Percentiles rank a stretch among this genome's conserved stretches.
Evolutionary conservation across 805 yeast species (phyloP).

Genomic region (Hanseniaspora thailandica): DNA sequence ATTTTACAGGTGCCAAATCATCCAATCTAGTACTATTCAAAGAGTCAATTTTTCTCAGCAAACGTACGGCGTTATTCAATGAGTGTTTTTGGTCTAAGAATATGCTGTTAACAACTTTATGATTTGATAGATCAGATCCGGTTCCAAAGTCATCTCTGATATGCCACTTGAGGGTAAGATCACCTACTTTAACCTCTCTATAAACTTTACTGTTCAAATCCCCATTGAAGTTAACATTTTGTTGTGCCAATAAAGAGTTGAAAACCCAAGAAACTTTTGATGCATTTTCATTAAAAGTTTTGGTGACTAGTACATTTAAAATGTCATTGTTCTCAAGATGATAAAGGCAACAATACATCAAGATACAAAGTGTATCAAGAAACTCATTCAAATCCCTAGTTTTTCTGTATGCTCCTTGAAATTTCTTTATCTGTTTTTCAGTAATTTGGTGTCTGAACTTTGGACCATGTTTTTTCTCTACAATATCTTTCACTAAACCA

Average conservation of each 20-base stretch:
- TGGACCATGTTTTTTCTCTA: background rate
- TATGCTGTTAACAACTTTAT: background rate
- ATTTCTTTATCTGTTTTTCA: background rate
- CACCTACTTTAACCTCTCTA: background rate
- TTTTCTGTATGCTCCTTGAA: background rate
- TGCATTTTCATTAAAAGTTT: background rate
- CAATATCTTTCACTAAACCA: background rate
- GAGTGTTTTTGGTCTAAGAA: background rate
- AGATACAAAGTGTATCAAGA: background rate
- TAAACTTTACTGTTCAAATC: background rate
- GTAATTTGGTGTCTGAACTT: background rate
- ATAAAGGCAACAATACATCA: background rate
- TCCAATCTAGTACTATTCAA: background rate
- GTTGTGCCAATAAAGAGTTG: background rate
- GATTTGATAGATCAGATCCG: background rate
- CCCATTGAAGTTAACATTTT: background rate
- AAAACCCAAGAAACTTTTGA: background rate
- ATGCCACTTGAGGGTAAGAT: background rate
- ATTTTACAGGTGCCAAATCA: background rate
- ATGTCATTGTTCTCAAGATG: background rate
- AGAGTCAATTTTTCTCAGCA: background rate
- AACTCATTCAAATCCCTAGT: background rate
- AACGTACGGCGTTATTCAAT: background rate
- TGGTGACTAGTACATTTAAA: background rate
- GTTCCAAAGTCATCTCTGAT: background rate